Evolutionary conservation across 1,284 basidiomycete species (phyloP).

Genomic region (Ceratobasidium theobromae): DNA sequence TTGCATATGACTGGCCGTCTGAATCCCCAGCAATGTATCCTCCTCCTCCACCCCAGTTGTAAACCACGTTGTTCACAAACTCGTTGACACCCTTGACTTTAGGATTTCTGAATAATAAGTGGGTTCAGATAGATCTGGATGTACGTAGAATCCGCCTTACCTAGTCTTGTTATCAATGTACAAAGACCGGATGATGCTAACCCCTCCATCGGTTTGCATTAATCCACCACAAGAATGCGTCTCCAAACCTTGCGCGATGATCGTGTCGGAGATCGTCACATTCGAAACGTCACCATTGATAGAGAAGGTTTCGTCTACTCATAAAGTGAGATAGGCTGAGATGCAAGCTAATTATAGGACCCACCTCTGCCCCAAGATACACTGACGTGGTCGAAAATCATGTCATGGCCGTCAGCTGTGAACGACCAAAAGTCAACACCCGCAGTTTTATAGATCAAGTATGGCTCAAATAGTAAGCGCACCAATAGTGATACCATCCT

Average conservation of each 20-base stretch:
- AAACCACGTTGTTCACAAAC: slow-evolving; percentile 47
- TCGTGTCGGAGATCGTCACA: slow-evolving; percentile 46
- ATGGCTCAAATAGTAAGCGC: too few relatives aligned
- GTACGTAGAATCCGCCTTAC: background rate
- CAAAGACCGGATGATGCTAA: slow-evolving; percentile 46
- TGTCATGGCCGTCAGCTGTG: slow-evolving; percentile 44
- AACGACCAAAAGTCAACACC: background rate
- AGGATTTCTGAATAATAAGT: slow-evolving; percentile 39
- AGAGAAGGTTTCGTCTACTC: slow-evolving; percentile 44
- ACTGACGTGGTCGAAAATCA: slow-evolving; percentile 48
- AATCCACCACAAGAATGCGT: slow-evolving; percentile 47
- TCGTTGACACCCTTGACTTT: slow-evolving; percentile 48
- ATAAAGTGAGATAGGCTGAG: background rate
- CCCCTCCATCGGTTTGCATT: slow-evolving; percentile 46
- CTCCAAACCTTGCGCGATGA: slow-evolving; percentile 46
- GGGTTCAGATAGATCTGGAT: background rate
- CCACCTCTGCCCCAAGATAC: slow-evolving; percentile 45
- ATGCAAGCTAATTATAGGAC: background rate
- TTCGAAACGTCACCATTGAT: slow-evolving; percentile 47
- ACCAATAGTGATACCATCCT: slow-evolving; percentile 39
- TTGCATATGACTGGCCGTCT: slow-evolving; percentile 43
- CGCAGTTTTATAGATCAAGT: background rate
- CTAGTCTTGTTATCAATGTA: slow-evolving; percentile 48
- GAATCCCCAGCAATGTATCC: slow-evolving; percentile 48
- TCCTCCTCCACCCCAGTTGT: slow-evolving; percentile 46